Percentiles rank a stretch among this genome's conserved stretches.
phyloP scores from a whole-genome alignment of 805 yeast genomes.

The Debaryomyces hansenii region DNA sequence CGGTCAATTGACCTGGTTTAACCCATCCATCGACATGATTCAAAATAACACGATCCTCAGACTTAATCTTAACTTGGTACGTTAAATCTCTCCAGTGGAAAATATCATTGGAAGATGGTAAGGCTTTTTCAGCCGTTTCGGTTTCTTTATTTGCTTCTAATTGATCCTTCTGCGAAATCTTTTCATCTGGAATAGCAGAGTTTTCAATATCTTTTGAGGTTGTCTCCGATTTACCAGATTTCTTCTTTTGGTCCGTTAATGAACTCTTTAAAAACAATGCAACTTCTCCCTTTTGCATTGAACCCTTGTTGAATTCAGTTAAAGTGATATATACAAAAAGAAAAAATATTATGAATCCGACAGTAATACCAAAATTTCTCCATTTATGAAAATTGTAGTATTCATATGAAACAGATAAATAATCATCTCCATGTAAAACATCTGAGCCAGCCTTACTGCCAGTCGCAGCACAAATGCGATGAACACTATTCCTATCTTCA shows the following conservation, averaged over 20 bases:
- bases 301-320: constrained; percentile 41
- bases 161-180: constrained; percentile 26
- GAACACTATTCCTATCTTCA: constrained; percentile 37
- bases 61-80: constrained; percentile 35
- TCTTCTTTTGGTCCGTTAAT: constrained; percentile 30
- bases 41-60: constrained; percentile 35
- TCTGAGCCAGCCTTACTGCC: constrained; percentile 59
- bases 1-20: too few relatives aligned
- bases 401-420: constrained; percentile 46
- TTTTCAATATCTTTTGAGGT: constrained; percentile 19
- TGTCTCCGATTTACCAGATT: constrained; percentile 10
- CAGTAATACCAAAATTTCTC: constrained; percentile 75
- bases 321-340: constrained; percentile 31
- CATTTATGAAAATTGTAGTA: constrained; percentile 64
- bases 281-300: constrained; percentile 46
- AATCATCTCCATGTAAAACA: constrained; percentile 59
- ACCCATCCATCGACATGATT: too few relatives aligned
- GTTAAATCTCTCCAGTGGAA: constrained; percentile 43
- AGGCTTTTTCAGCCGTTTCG: constrained; percentile 10
- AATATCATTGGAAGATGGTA: constrained; percentile 9
- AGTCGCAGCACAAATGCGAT: constrained; percentile 47
- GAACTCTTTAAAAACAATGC: constrained; percentile 26
- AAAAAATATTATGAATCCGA: constrained; percentile 52
- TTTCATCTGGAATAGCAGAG: constrained; percentile 19
- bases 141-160: constrained; percentile 23